phyloP scores from a whole-genome alignment of 2,329 filamentous ascomycete genomes.

The Microsporum canis region DNA sequence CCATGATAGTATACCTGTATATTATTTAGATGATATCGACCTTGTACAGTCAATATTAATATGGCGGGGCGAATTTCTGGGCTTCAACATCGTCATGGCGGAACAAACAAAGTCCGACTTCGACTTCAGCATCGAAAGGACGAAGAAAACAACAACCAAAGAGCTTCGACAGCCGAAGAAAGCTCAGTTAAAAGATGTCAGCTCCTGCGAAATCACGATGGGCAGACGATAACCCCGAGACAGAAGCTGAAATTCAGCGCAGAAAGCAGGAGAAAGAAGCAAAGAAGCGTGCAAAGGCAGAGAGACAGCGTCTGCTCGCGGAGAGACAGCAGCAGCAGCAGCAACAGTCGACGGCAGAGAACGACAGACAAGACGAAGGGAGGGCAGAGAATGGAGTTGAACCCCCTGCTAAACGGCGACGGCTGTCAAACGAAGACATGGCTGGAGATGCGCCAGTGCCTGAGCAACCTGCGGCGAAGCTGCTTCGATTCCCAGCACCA shows the following conservation, averaged over 20 bases:
- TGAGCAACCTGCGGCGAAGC: slow-evolving; percentile 35
- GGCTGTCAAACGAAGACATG: slow-evolving; percentile 47
- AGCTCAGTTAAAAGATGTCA: slow-evolving; percentile 42
- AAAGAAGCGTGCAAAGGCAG: slow-evolving; percentile 71
- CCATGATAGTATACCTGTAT: not conserved
- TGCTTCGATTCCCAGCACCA: slow-evolving; percentile 60
- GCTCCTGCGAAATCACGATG: slow-evolving; percentile 63
- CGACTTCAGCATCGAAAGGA: not conserved
- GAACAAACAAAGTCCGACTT: slow-evolving; percentile 1
- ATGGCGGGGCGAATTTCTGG: not conserved
- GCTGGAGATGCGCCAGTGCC: slow-evolving; percentile 18
- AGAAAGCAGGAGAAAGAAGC: slow-evolving; percentile 76
- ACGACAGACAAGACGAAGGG: slow-evolving; percentile 11
- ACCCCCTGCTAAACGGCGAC: slow-evolving; percentile 46
- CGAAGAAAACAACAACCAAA: not conserved
- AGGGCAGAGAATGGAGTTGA: slow-evolving; percentile 16
- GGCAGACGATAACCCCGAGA: slow-evolving; percentile 75
- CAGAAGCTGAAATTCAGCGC: slow-evolving; percentile 54
- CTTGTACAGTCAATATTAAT: too few relatives aligned
- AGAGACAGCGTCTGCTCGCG: slow-evolving; percentile 59
- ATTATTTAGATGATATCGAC: too few relatives aligned
- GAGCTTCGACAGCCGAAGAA: not conserved
- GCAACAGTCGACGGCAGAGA: slow-evolving; percentile 20
- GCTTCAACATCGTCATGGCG: not conserved
- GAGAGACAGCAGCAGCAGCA: slow-evolving; percentile 37